Base-by-base conservation (phyloP, 1,284 basidiomycete genomes). In the Leccinum griseonigrum region DNA sequence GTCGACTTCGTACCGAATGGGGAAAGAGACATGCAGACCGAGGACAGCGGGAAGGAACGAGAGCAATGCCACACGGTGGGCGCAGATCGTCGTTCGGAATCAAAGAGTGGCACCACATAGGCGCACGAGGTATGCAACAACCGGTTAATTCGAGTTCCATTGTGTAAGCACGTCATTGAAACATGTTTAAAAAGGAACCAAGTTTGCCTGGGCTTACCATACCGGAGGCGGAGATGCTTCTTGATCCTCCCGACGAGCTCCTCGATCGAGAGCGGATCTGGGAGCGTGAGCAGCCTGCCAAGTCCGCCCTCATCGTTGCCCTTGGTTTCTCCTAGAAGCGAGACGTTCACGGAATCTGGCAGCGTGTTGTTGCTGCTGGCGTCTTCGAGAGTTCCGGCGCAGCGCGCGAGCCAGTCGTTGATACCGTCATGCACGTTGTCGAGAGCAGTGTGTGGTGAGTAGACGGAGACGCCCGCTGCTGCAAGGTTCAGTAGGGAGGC, bases 391-490 rank as follows among this genome's bases (percentile, higher is more conserved):
- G 68, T 75, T 52, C 75, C 65, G 31, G 76, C 64, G 60, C 82
- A 81, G 54, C 81, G 69, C 1, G 85, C 87, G 57, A 95, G 77
- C 90, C 90, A 93, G 74, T 92, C 91, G 70, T 96, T 96, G 66
- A 98, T 87, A 0, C 95, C 95, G 13, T 87, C 92, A 58, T 83
- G 83, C 2, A 92, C 87, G 13, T 79, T 85, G 74, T 98, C 96
- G 13, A 97, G 81, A 1, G 91, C 85, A 0, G 92, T 94, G 75
- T 98, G 96, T 0, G 95, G 95, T 43, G 83, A 84, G 77, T 94
- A 98, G 3, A 98, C 82, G 14, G 90, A 92, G 61, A 97, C 88
- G 1, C 95, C 95, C 4, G 85, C 81, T 0, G 91, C 88, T 0
- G 88, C 88, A 61, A 94, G 90, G 60, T 82, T 83, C 16, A 98